Evolutionary conservation across 176 grass and related monocot genomes (phyloP).

Genomic region (Canna indica): DNA sequence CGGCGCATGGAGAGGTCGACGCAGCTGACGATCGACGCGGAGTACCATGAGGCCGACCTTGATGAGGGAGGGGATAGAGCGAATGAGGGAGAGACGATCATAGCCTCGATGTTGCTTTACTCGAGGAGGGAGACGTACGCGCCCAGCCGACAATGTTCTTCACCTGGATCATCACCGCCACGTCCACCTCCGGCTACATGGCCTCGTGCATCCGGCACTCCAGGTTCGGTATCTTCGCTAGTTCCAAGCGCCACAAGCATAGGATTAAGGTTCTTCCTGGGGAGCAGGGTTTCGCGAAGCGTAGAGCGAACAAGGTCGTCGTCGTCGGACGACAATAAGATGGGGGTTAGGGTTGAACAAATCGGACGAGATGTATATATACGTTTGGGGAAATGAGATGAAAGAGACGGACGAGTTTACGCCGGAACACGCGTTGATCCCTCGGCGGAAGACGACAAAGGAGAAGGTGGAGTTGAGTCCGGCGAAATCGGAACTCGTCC

Average conservation of each 20-base stretch:
- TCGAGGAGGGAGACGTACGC: conserved; percentile 85
- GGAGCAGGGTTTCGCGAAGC: too few relatives aligned
- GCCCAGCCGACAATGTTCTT: conserved; percentile 86
- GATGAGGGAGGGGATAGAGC: conserved; percentile 79
- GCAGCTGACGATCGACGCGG: conserved; percentile 84
- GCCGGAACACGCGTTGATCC: too few relatives aligned
- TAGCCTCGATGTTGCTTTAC: conserved; percentile 96
- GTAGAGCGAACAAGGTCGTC: neutral
- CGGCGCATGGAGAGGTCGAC: conserved; percentile 85
- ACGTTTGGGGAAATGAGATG: neutral
- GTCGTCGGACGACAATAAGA: neutral
- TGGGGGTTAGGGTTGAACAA: neutral
- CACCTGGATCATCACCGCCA: conserved; percentile 91
- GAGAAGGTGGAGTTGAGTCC: too few relatives aligned
- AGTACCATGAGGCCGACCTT: conserved; percentile 93
- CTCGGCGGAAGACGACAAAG: too few relatives aligned
- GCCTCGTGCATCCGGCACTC: conserved; percentile 84
- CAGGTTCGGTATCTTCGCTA: conserved; percentile 40
- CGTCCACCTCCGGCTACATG: conserved; percentile 71
- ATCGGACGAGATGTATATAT: neutral
- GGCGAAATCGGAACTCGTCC: too few relatives aligned
- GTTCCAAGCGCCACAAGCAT: too few relatives aligned
- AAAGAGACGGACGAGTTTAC: too few relatives aligned
- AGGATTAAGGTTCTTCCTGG: too few relatives aligned
- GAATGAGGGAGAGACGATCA: conserved; percentile 95